These are phyloP conservation scores for Gossypium trilobum DNA, from an alignment of 441 rosid species.

Conservation along the genomic window DNA sequence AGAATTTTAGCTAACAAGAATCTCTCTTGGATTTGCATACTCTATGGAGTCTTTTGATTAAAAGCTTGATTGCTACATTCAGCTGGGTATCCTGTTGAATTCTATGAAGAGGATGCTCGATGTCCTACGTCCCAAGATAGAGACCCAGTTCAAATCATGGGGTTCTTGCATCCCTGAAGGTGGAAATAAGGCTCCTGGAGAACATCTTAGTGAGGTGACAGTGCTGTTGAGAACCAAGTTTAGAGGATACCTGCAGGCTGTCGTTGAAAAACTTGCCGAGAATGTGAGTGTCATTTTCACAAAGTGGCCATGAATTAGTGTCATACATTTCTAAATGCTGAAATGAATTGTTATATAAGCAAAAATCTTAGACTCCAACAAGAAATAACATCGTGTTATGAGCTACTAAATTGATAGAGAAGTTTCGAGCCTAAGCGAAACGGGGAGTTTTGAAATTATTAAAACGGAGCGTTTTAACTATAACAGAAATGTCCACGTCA, in stretches of 20 bases:
- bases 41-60: conserved; percentile 20
- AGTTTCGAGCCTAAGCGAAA: too few species aligned
- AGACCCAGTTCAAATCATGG: conserved; percentile 60
- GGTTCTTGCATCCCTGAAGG: conserved; percentile 70
- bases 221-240: conserved; percentile 92
- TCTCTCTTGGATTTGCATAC: background rate
- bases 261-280: conserved; percentile 78
- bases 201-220: conserved; percentile 83
- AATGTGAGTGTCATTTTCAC: conserved; percentile 52
- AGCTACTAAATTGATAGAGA: too few species aligned
- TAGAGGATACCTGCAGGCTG: conserved; percentile 79
- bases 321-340: background rate
- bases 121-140: conserved; percentile 48
- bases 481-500: too few species aligned
- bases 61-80: conserved; percentile 17
- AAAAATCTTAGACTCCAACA: background rate
- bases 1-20: background rate
- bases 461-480: too few species aligned
- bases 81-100: conserved; percentile 57
- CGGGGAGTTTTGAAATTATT: too few species aligned
- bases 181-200: conserved; percentile 74
- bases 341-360: background rate
- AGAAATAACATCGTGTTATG: background rate
- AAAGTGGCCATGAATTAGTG: background rate
- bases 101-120: conserved; percentile 73